phyloP scores from a whole-genome alignment of 202 grass and related monocot species.

The Saccharum hybrid region DNA sequence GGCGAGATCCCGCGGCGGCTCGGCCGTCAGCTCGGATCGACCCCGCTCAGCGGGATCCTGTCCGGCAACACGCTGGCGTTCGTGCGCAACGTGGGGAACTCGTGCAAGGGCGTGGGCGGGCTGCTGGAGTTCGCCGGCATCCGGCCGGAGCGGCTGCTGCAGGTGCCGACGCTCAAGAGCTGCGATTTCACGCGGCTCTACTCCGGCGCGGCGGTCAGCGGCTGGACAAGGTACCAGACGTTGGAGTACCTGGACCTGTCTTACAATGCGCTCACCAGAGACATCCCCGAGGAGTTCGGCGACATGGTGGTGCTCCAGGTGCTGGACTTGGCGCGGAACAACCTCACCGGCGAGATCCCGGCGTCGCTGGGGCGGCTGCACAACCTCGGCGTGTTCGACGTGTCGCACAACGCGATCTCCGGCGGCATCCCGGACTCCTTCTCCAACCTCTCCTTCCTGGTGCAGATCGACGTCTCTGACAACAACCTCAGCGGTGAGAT shows the following conservation, averaged over 20 bases:
- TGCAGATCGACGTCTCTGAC: slow-evolving; percentile 85
- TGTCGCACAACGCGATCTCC: slow-evolving; percentile 68
- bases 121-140: slow-evolving; percentile 90
- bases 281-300: slow-evolving; percentile 73
- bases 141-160: slow-evolving; percentile 77
- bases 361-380: slow-evolving; percentile 64
- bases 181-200: slow-evolving; percentile 91
- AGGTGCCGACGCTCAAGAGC: slow-evolving; percentile 81
- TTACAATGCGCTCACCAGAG: slow-evolving; percentile 66
- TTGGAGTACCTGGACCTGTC: slow-evolving; percentile 90
- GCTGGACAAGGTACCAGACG: slow-evolving; percentile 81
- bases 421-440: slow-evolving; percentile 84
- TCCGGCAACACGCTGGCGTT: slow-evolving; percentile 85
- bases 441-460: slow-evolving; percentile 92
- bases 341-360: slow-evolving; percentile 75
- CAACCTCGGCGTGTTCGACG: slow-evolving; percentile 87
- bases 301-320: slow-evolving; percentile 87
- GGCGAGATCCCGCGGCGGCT: slow-evolving; percentile 69
- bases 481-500: slow-evolving; percentile 79
- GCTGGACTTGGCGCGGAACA: slow-evolving; percentile 78
- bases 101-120: slow-evolving; percentile 88
- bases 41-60: slow-evolving; percentile 77
- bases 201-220: slow-evolving; percentile 75
- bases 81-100: slow-evolving; percentile 81
- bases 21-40: slow-evolving; percentile 70